phyloP scores from a whole-genome alignment of 805 yeast genomes.

The Nakazawaea laoshanensis region DNA sequence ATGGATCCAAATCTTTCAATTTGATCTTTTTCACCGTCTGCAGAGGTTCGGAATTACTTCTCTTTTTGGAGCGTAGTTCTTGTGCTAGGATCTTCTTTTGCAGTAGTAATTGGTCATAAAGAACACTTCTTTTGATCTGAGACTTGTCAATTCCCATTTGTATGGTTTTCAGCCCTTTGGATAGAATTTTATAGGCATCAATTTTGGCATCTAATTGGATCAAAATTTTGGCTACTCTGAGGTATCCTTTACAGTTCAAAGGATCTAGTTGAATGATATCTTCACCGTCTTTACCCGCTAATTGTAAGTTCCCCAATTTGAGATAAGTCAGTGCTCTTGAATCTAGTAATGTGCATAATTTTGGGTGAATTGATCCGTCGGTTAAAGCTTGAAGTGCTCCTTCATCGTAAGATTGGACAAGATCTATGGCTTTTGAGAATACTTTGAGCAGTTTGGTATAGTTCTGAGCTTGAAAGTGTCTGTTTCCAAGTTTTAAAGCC shows the following conservation, averaged over 20 bases:
- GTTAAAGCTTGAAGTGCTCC: neutral
- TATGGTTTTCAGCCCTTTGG: constrained; percentile 29
- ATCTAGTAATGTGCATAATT: constrained; percentile 21
- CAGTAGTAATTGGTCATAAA: constrained; percentile 20
- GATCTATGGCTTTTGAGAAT: constrained; percentile 7
- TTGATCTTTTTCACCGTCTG: neutral
- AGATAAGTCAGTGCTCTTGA: constrained; percentile 42
- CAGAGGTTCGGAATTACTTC: neutral
- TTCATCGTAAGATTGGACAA: constrained; percentile 3
- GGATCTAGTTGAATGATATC: constrained; percentile 29
- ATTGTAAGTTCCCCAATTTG: constrained; percentile 23
- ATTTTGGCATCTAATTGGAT: constrained; percentile 16
- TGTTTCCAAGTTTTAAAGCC: constrained; percentile 7
- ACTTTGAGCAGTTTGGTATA: constrained; percentile 8
- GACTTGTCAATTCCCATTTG: constrained; percentile 22
- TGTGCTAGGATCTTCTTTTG: constrained; percentile 9
- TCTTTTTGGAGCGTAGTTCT: neutral
- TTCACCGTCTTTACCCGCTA: constrained; percentile 30
- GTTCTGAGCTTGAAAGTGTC: constrained; percentile 4
- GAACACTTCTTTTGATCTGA: constrained; percentile 22
- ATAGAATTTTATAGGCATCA: constrained; percentile 28
- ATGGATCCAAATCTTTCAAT: constrained; percentile 14
- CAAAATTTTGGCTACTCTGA: constrained; percentile 32
- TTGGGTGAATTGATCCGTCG: constrained; percentile 4
- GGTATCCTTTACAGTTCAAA: constrained; percentile 38